Evolutionary conservation across 2,329 filamentous ascomycete genomes (phyloP), one percentile per base, ranked within the genome.

Genomic region (Clonostachys sp.): DNA sequence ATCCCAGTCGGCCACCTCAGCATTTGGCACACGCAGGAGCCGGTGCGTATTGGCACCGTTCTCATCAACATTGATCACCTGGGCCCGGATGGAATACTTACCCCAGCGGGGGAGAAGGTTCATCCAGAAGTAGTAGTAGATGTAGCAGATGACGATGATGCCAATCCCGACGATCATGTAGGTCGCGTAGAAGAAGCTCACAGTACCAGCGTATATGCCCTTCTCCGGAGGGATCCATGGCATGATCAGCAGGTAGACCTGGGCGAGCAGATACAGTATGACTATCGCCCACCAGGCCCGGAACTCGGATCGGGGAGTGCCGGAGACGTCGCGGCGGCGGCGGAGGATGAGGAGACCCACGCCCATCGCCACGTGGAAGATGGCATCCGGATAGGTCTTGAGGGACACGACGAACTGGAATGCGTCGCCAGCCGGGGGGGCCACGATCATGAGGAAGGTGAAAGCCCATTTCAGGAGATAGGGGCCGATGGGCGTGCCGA

Each of bases 351-450:
- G 54, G 0, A 88, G 66, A 0, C 84, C 84, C 6, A 74, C 53
- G 0, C 77, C 77, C 0, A 81, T 67, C 1, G 80, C 78, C 2
- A 87, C 59, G 0, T 73, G 73, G 47, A 84, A 75, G 14, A 88
- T 68, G 49, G 86, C 80, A 0, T 72, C 80, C 0, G 84, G 78
- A 53, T 88, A 89, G 0, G 81, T 83, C 56, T 89, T 84, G 0
- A 89, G 80, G 42, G 89, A 84, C 0, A 88, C 67, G 30, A 89
- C 88, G 55, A 90, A 87, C 9, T 80, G 83, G 62, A 89, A 90
- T 0, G 85, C 81, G 42, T 85, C 78, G 4, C 74, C 71, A 0
- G 83, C 81, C 0, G 84, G 83, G 0, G 84, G 84, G 0, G 87
- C 67, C 1, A 73, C 63, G 44, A 89, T 87, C 4, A 88, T 82